These are phyloP conservation scores for Fraxinus platypoda DNA, from an alignment of 305 asterid species.

Conservation along the genomic window DNA sequence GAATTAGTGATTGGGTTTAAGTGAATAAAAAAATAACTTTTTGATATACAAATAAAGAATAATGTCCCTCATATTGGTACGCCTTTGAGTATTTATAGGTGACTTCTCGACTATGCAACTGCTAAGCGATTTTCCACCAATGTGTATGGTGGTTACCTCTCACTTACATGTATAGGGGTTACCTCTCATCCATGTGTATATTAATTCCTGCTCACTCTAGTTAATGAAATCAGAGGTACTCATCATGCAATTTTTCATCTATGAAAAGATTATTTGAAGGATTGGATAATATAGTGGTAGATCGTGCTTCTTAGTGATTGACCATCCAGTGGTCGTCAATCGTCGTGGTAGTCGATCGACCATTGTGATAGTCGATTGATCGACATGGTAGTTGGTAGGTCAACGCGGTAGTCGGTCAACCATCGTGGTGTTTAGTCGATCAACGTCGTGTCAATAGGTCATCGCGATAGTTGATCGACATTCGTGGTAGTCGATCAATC, in stretches of 20 bases:
- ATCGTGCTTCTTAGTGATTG: no score
- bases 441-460: not conserved
- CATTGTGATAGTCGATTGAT: not conserved
- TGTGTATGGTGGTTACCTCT: not conserved
- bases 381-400: not conserved
- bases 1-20: no score
- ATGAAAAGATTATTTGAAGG: no score
- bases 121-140: not conserved
- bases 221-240: not conserved
- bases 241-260: no score
- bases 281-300: no score
- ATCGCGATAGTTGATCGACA: not conserved
- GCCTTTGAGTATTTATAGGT: not conserved
- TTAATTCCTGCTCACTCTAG: not conserved
- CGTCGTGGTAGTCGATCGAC: no score
- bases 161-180: not conserved
- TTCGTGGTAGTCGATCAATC: not conserved
- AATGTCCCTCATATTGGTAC: not conserved
- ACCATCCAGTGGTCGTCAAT: no score
- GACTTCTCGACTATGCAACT: not conserved
- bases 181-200: not conserved
- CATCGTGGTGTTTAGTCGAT: not conserved
- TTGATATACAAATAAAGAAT: not conserved
- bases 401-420: not conserved
- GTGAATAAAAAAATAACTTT: no score